Evolutionary conservation across 257 asterid species (phyloP).

Genomic region (Apocynum venetum): DNA sequence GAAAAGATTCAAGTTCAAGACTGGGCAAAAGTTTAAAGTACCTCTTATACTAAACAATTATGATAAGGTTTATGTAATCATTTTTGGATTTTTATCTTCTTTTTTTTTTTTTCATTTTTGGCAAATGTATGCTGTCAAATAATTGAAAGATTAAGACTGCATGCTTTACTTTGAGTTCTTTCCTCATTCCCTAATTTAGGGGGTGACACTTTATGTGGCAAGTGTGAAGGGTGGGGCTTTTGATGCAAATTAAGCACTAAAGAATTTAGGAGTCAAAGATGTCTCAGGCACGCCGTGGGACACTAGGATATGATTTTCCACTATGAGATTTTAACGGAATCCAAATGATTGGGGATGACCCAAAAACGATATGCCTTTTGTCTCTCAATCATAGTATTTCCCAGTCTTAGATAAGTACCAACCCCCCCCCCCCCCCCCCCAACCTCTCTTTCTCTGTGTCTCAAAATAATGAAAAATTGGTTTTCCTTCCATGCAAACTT

Average conservation of each 20-base stretch:
- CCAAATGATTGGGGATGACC: constrained; percentile 43
- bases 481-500: too few species aligned
- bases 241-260: constrained; percentile 16
- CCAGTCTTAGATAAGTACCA: background rate
- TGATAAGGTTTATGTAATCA: too few species aligned
- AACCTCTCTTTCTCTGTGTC: background rate
- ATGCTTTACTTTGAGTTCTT: background rate
- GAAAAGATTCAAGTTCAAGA: too few species aligned
- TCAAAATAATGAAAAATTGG: too few species aligned
- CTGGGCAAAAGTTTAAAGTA: too few species aligned
- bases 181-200: constrained; percentile 2
- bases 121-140: constrained; percentile 7
- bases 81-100: too few species aligned
- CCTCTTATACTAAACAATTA: too few species aligned
- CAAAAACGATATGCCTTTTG: constrained; percentile 3
- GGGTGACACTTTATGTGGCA: constrained; percentile 1
- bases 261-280: constrained; percentile 20
- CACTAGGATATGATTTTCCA: constrained; percentile 33
- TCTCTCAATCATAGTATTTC: background rate
- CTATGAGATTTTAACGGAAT: constrained; percentile 23
- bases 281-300: constrained; percentile 41
- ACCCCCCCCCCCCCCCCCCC: background rate
- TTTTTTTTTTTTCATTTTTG: background rate
- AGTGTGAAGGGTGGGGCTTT: constrained; percentile 31
- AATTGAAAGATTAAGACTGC: constrained; percentile 12